A percentile compares a stretch with the other conserved stretches of the same genome.
phyloP scores from a whole-genome alignment of 2,329 filamentous ascomycete species.

The Scedosporium aurantiacum region DNA sequence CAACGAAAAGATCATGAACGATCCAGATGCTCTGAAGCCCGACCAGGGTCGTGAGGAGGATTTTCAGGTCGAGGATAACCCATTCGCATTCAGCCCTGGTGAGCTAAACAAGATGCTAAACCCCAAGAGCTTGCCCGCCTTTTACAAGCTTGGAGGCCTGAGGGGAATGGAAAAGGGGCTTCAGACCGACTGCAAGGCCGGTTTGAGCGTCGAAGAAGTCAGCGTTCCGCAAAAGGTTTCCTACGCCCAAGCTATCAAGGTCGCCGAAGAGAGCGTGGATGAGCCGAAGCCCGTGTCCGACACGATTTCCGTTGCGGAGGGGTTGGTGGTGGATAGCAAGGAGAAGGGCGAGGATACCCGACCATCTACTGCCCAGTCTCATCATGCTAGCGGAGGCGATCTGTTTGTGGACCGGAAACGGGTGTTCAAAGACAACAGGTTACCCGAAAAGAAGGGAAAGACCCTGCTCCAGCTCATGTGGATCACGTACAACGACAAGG shows the following conservation, averaged over 20 bases:
- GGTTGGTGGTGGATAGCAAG: constrained; percentile 9
- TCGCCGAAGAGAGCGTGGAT: constrained; percentile 19
- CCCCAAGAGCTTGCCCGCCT: constrained; percentile 76
- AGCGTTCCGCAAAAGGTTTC: constrained; percentile 52
- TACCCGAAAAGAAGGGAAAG: constrained; percentile 67
- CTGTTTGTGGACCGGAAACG: constrained; percentile 54
- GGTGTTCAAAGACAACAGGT: constrained; percentile 59
- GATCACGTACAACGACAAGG: constrained; percentile 79
- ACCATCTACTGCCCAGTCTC: not conserved
- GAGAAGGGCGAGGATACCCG: constrained; percentile 11
- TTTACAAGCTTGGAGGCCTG: constrained; percentile 69
- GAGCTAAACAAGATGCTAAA: constrained; percentile 81
- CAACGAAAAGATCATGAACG: constrained; percentile 48
- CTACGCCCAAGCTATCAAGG: constrained; percentile 56
- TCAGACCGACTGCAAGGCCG: constrained; percentile 58
- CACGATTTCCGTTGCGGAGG: constrained; percentile 8
- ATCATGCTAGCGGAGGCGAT: constrained; percentile 11
- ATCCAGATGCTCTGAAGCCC: constrained; percentile 59
- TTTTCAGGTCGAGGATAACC: constrained; percentile 66
- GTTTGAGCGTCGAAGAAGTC: constrained; percentile 67
- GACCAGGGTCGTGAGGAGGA: constrained; percentile 67
- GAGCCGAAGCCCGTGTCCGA: constrained; percentile 1
- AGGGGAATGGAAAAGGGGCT: constrained; percentile 70
- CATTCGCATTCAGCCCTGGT: constrained; percentile 75
- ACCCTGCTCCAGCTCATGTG: constrained; percentile 62